Evolutionary conservation across 75 land plant species (phyloP), one percentile per base, ranked within the genome.

Genomic region (Adiantum capillusveneris): DNA sequence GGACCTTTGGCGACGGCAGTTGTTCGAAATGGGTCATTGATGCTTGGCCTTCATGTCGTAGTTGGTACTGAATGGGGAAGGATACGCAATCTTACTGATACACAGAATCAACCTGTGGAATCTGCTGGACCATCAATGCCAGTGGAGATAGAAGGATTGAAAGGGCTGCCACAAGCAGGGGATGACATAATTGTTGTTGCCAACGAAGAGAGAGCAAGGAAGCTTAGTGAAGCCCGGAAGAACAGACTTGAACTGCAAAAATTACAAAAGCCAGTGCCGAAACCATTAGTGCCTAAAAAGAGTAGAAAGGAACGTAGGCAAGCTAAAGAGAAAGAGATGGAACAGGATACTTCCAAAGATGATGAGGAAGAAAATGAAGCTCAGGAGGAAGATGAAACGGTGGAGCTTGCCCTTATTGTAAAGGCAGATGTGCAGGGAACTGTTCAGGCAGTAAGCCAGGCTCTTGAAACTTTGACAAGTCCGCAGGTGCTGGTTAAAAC

Each of bases 341-440:
- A 9, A 5, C 7, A 46, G n/a, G 21, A n/a, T 2, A 14, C 83
- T 56, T 55, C 82, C 14, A 34, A 29, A 44, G 82, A 72, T 67
- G 46, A 69, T 19, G 75, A 25, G 39, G 83, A 71, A 31, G n/a
- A n/a, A n/a, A n/a, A n/a, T n/a, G n/a, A n/a, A n/a, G n/a, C n/a
- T n/a, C 70, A 73, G 53, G 83, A 83, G 53, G 63, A 37, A 22
- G 31, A 63, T 34, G 45, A 67, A 60, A 76, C 73, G 68, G 85
- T 77, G 59, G 89, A 89, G 65, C 54, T 93, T 76, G 66, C 87
- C 37, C 65, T 89, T 24, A 67, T 93, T 25, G 80, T 94, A 14
- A 86, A 93, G 71, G 98, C 72, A 20, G 98, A 93, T 81, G 98
- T 93, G n/a, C 98, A 93, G 49, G 96, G 96, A n/a, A 86, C 98